Base-by-base conservation (phyloP, 2,329 filamentous ascomycete species). In the Tolypocladium tundrense region DNA sequence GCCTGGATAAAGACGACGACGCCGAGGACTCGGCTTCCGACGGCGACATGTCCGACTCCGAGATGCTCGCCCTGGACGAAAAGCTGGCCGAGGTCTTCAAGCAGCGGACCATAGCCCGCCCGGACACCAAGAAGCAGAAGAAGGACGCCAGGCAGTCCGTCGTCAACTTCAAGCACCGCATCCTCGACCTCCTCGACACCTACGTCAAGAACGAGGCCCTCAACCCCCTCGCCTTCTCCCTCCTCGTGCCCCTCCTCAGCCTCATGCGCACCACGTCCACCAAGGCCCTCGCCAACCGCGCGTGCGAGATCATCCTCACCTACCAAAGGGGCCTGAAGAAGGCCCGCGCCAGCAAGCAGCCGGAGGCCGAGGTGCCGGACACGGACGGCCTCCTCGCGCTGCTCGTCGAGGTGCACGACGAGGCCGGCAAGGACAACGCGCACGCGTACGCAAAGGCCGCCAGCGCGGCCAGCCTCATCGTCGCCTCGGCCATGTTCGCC, bases 121-220 rank as follows among this genome's bases (percentile, higher is more conserved):
- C 77, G 1, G 86, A 81, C 69, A 87, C 88, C 68, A 94, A 92
- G 75, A 89, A 92, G 72, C 87, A 94, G 68, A 88, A 88, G 66
- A 90, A 90, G 68, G 88, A 93, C 60, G 92, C 93, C 57, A 94
- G 90, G 69, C 88, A 93, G 64, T 91, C 86, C 24, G 90, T 97
- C 68, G 77, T 96, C 66, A 92, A 93, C 73, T 96, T 99, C 81
- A 99, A 99, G 77, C 90, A 90, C 72, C 88, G 92, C 48, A 88
- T 97, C 7, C 82, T 97, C 5, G 94, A 97, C 68, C 81, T 97
- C 1, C 79, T 97, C 13, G 84, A 88, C 60, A 88, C 94, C 62
- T 97, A 91, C 71, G 79, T 94, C 62, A 91, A 89, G 70, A 87
- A 88, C 64, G 87, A 94, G 72, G 83, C 88, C 58, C 79, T 80